phyloP scores from a whole-genome alignment of 2,329 filamentous ascomycete genomes.

The Talaromyces sp. region DNA sequence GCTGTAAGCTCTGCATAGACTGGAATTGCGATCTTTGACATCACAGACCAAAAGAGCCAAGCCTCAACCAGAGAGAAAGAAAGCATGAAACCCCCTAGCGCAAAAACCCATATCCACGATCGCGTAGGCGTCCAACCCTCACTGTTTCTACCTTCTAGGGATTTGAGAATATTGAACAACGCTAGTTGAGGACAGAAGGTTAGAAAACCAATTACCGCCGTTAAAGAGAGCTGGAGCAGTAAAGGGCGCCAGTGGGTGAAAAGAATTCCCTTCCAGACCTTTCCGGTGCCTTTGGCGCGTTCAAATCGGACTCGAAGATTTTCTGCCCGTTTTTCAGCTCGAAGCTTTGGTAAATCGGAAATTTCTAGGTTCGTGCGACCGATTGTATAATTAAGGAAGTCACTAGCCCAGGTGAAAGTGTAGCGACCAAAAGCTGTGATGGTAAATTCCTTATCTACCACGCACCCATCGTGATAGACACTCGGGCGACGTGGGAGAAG shows the following conservation, averaged over 20 bases:
- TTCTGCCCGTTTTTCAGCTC: conserved; percentile 58
- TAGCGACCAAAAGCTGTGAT: conserved; percentile 63
- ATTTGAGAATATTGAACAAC: conserved; percentile 65
- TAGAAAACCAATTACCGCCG: conserved; percentile 58
- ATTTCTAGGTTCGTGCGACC: conserved; percentile 64
- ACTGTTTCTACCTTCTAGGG: conserved; percentile 60
- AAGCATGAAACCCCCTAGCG: conserved; percentile 63
- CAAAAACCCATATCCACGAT: conserved; percentile 70
- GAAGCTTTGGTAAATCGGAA: conserved; percentile 64
- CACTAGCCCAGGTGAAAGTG: conserved; percentile 66
- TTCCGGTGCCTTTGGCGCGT: conserved; percentile 31
- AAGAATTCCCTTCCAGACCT: conserved; percentile 64
- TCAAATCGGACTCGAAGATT: conserved; percentile 54
- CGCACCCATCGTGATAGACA: conserved; percentile 61
- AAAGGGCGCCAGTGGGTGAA: conserved; percentile 61
- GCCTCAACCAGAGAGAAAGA: conserved; percentile 62
- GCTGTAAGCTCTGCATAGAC: conserved; percentile 71
- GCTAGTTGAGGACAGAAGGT: conserved; percentile 72
- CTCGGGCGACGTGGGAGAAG: conserved; percentile 68
- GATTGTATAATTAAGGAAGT: conserved; percentile 58
- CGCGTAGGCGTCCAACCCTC: conserved; percentile 52
- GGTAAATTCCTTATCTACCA: conserved; percentile 67
- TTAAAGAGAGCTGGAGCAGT: conserved; percentile 61
- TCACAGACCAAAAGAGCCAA: conserved; percentile 69
- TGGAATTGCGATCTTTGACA: conserved; percentile 64